Conservation (phyloP, 2,329 filamentous ascomycete species). For the Talaromyces sp. region DNA sequence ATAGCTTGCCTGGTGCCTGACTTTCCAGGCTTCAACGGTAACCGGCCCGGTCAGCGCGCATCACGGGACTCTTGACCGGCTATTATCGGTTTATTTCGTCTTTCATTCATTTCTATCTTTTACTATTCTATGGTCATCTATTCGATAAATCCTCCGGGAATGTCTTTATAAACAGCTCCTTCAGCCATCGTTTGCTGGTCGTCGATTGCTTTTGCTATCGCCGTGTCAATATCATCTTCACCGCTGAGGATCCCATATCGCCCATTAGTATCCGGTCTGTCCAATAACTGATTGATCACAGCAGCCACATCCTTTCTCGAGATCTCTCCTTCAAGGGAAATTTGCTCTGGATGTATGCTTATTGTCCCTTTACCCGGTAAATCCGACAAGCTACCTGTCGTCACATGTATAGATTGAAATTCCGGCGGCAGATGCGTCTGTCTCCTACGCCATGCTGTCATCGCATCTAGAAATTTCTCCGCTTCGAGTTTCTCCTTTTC, state of each 20-base stretch:
- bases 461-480: slow-evolving; percentile 52
- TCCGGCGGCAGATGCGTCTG: slow-evolving; percentile 28
- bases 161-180: not conserved
- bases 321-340: slow-evolving; percentile 42
- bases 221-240: slow-evolving; percentile 43
- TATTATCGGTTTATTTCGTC: not conserved
- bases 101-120: not conserved
- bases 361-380: slow-evolving; percentile 46
- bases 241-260: slow-evolving; percentile 55
- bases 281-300: slow-evolving; percentile 48
- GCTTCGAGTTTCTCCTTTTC: slow-evolving; percentile 54
- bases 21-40: not conserved
- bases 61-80: not conserved
- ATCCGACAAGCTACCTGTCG: slow-evolving; percentile 50
- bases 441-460: slow-evolving; percentile 5
- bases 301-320: slow-evolving; percentile 51
- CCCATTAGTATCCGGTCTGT: slow-evolving; percentile 46
- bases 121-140: not conserved
- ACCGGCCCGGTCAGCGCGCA: slow-evolving; percentile 1
- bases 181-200: not conserved
- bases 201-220: slow-evolving; percentile 34
- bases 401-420: slow-evolving; percentile 52
- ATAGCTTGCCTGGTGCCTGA: not conserved
- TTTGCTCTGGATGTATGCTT: slow-evolving; percentile 42
- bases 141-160: not conserved